Percentiles rank a stretch among this genome's conserved stretches.
Conservation (phyloP, 2,329 filamentous ascomycete species). For the Paracamarosporium sp. region DNA sequence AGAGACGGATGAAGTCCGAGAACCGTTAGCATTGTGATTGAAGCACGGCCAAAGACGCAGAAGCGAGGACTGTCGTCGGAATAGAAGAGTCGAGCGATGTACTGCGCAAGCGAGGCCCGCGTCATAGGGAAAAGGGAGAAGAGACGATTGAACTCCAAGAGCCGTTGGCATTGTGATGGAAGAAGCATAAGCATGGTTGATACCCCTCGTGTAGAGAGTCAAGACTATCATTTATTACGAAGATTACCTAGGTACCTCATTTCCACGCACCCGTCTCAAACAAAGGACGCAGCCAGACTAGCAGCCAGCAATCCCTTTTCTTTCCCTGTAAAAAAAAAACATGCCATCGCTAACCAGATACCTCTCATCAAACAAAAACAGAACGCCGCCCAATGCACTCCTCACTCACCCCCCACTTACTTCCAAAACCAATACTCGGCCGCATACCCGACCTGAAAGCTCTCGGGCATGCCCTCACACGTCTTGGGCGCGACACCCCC, state of each 20-base stretch:
- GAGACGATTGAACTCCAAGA: constrained; percentile 25
- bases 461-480: constrained; percentile 68
- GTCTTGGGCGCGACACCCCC: constrained; percentile 78
- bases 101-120: constrained; percentile 34
- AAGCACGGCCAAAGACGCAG: too few species aligned
- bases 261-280: constrained; percentile 13
- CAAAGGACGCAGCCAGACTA: too few species aligned
- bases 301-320: too few species aligned
- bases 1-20: constrained; percentile 25
- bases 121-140: constrained; percentile 34
- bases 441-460: constrained; percentile 80
- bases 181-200: too few species aligned
- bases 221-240: constrained; percentile 24
- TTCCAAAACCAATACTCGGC: constrained; percentile 75
- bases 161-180: not conserved
- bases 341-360: not conserved
- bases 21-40: not conserved
- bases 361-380: too few species aligned
- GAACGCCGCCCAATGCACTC: constrained; percentile 43
- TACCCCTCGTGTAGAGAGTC: not conserved
- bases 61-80: constrained; percentile 19
- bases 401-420: constrained; percentile 25
- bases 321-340: too few species aligned
- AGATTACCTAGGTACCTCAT: constrained; percentile 18
- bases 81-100: constrained; percentile 17